Evolutionary conservation across 202 grass and related monocot genomes (phyloP).

Genomic region (Schoenoplectus triqueter): DNA sequence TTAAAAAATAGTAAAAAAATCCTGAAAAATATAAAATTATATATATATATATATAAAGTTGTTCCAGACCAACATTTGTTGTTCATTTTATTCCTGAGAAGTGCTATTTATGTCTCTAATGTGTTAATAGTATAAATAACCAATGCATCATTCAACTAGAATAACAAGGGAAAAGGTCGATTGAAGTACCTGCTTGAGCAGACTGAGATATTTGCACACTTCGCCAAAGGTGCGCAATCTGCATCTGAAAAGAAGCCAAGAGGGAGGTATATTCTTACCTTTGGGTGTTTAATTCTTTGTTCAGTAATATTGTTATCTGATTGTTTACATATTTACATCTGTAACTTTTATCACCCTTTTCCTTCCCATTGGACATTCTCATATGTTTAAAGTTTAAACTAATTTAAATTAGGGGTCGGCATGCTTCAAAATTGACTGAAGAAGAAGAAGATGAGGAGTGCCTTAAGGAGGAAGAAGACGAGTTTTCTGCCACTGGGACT

Average conservation of each 20-base stretch:
- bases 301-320: slow-evolving; percentile 13
- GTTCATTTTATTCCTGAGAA: background rate
- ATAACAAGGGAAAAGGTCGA: slow-evolving; percentile 74
- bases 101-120: background rate
- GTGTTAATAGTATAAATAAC: background rate
- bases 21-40: too few species aligned
- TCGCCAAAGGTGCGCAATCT: slow-evolving; percentile 62
- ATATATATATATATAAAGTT: too few species aligned
- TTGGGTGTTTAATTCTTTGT: slow-evolving; percentile 19
- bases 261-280: slow-evolving; percentile 49
- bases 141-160: slow-evolving; percentile 43
- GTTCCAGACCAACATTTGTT: too few species aligned
- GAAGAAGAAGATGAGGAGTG: slow-evolving; percentile 84
- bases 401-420: slow-evolving; percentile 61
- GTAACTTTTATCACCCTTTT: background rate
- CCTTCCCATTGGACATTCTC: slow-evolving; percentile 15
- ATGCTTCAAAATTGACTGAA: slow-evolving; percentile 77
- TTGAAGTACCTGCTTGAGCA: slow-evolving; percentile 72
- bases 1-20: too few species aligned
- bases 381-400: slow-evolving; percentile 49
- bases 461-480: slow-evolving; percentile 79
- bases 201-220: slow-evolving; percentile 83
- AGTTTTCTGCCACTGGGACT: slow-evolving; percentile 55
- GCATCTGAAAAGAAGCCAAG: slow-evolving; percentile 62
- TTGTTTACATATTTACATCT: slow-evolving; percentile 25